These are phyloP conservation scores for Leccinellum rugosiceps DNA, from an alignment of 768 basidiomycete species.

Conservation along the genomic window DNA sequence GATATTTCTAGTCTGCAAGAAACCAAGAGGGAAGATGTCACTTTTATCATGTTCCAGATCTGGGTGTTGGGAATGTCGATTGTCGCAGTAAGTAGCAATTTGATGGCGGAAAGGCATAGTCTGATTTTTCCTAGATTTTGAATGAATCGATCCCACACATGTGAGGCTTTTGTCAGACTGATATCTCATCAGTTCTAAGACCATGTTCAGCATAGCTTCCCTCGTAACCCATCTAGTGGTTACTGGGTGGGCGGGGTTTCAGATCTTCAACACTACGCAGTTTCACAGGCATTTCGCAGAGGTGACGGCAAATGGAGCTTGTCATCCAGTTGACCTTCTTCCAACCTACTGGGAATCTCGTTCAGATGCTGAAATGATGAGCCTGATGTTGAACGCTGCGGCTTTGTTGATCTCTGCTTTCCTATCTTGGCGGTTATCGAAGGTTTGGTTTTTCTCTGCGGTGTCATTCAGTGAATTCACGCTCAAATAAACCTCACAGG, in stretches of 20 bases:
- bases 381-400: conserved; percentile 57
- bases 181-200: neutral
- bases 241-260: conserved; percentile 70
- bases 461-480: neutral
- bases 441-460: conserved; percentile 40
- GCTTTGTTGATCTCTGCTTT: conserved; percentile 59
- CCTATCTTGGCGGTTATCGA: conserved; percentile 72
- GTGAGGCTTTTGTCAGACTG: conserved; percentile 16
- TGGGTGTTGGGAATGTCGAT: conserved; percentile 80
- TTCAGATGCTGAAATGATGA: conserved; percentile 57
- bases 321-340: conserved; percentile 51
- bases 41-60: conserved; percentile 74
- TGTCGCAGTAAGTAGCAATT: conserved; percentile 44
- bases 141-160: conserved; percentile 84
- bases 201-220: conserved; percentile 47
- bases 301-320: conserved; percentile 64
- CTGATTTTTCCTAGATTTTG: conserved; percentile 28
- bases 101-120: conserved; percentile 16
- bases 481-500: conserved; percentile 31
- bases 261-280: conserved; percentile 54
- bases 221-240: conserved; percentile 70
- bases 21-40: conserved; percentile 74
- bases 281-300: conserved; percentile 57
- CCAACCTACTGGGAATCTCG: conserved; percentile 65
- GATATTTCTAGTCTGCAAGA: conserved; percentile 51